phyloP scores from a whole-genome alignment of 768 basidiomycete species.

The Boletus coccyginus region DNA sequence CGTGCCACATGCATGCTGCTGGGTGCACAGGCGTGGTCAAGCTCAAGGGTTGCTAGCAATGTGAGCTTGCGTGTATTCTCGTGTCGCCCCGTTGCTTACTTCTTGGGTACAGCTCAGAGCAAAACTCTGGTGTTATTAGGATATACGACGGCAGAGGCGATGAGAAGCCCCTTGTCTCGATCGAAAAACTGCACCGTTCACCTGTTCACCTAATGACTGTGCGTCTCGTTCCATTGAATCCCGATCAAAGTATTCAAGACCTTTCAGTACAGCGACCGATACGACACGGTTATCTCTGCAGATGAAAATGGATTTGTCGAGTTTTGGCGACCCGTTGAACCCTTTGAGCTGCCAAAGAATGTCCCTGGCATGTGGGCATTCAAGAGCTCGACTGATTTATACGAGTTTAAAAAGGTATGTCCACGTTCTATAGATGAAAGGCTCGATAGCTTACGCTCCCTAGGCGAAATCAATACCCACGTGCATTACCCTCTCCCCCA shows the following conservation, averaged over 20 bases:
- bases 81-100: conserved; percentile 7
- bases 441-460: not conserved
- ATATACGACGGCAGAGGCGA: conserved; percentile 93
- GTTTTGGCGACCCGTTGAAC: conserved; percentile 91
- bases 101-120: conserved; percentile 64
- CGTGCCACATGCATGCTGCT: conserved; percentile 85
- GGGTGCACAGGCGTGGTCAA: conserved; percentile 90
- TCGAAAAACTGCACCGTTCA: conserved; percentile 77
- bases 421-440: not conserved
- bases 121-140: conserved; percentile 67
- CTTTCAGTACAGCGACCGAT: conserved; percentile 81
- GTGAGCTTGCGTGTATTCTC: conserved; percentile 45
- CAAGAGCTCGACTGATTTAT: conserved; percentile 90
- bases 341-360: conserved; percentile 80
- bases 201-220: conserved; percentile 93
- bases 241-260: not conserved
- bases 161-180: conserved; percentile 69
- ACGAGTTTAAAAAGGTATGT: conserved; percentile 95
- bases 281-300: conserved; percentile 89
- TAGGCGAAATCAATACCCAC: conserved; percentile 92
- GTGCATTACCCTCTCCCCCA: conserved; percentile 87
- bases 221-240: conserved; percentile 28
- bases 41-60: conserved; percentile 87
- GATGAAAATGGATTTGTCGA: conserved; percentile 95
- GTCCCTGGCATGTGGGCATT: conserved; percentile 82